Conservation (phyloP, 805 yeast genomes). For the Ascoidea asiatica region DNA sequence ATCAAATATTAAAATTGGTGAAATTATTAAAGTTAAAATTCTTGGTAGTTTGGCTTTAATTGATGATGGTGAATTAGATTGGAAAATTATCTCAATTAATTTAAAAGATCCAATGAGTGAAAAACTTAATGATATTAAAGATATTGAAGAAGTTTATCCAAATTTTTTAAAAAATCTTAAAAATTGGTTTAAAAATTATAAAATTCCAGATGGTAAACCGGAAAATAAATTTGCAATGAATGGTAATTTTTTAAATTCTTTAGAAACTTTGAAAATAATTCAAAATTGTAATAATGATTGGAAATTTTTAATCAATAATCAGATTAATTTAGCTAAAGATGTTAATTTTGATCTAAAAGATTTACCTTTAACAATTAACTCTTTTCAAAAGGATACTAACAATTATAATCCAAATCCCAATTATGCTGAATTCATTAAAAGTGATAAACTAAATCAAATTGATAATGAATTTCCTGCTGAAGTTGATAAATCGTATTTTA, state of each 20-base stretch:
- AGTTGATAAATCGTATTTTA: neutral
- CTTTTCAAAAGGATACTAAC: slow-evolving; percentile 2
- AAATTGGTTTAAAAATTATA: slow-evolving; percentile 76
- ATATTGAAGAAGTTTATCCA: slow-evolving; percentile 56
- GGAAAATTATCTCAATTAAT: slow-evolving; percentile 75
- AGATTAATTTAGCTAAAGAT: slow-evolving; percentile 9
- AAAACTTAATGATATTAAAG: slow-evolving; percentile 47
- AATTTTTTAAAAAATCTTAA: slow-evolving; percentile 56
- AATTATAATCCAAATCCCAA: neutral
- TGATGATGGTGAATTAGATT: slow-evolving; percentile 94
- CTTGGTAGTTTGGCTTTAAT: slow-evolving; percentile 68
- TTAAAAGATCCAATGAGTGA: slow-evolving; percentile 50
- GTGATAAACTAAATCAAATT: neutral
- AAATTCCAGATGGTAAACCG: slow-evolving; percentile 72
- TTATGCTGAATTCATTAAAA: neutral
- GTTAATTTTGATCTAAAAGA: slow-evolving; percentile 20
- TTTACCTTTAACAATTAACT: slow-evolving; percentile 16
- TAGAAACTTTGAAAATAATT: slow-evolving; percentile 45
- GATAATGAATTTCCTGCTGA: neutral
- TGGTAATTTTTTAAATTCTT: slow-evolving; percentile 48
- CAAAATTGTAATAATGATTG: slow-evolving; percentile 58
- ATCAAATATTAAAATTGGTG: slow-evolving; percentile 43
- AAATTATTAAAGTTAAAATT: slow-evolving; percentile 50
- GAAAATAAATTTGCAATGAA: slow-evolving; percentile 62
- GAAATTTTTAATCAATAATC: slow-evolving; percentile 38